Conservation (phyloP, 1,284 basidiomycete species). For the Apiotrichum gamsii region DNA sequence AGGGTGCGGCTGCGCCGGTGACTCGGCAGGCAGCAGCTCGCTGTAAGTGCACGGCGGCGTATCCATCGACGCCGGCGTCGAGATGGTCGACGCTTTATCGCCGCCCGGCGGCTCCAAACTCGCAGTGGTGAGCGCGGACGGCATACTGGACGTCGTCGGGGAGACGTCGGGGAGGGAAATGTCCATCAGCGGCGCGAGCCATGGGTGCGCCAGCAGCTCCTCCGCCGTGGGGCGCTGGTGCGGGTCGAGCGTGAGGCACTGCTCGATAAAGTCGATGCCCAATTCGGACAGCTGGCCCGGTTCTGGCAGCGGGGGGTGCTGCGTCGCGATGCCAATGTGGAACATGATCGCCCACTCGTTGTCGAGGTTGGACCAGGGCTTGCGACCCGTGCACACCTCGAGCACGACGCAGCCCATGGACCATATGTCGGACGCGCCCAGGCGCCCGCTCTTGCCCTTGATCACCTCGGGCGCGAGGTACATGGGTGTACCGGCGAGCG, state of each 20-base stretch:
- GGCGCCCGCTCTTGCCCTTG: constrained; percentile 65
- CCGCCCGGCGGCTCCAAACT: neutral
- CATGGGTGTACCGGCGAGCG: constrained; percentile 96
- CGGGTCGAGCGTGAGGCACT: constrained; percentile 85
- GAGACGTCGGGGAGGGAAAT: constrained; percentile 9
- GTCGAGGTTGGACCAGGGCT: constrained; percentile 97
- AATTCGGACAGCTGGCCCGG: constrained; percentile 78
- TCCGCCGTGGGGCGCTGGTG: constrained; percentile 72
- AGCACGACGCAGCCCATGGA: constrained; percentile 87
- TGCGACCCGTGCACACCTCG: constrained; percentile 86
- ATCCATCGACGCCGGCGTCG: neutral
- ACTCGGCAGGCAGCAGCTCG: no score
- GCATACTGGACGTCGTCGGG: constrained; percentile 7
- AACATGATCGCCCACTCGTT: constrained; percentile 99
- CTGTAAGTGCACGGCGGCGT: neutral
- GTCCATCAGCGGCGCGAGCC: constrained; percentile 58
- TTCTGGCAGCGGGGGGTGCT: constrained; percentile 92
- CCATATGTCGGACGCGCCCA: constrained; percentile 99
- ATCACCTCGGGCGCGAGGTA: constrained; percentile 99
- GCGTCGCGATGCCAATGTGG: constrained; percentile 94
- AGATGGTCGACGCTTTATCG: neutral
- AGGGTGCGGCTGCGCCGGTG: neutral
- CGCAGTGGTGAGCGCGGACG: neutral
- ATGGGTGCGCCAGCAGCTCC: constrained; percentile 81
- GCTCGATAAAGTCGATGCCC: constrained; percentile 90